Conservation (phyloP, 306 rosid genomes). For the Trichosanthes cucumerina region DNA sequence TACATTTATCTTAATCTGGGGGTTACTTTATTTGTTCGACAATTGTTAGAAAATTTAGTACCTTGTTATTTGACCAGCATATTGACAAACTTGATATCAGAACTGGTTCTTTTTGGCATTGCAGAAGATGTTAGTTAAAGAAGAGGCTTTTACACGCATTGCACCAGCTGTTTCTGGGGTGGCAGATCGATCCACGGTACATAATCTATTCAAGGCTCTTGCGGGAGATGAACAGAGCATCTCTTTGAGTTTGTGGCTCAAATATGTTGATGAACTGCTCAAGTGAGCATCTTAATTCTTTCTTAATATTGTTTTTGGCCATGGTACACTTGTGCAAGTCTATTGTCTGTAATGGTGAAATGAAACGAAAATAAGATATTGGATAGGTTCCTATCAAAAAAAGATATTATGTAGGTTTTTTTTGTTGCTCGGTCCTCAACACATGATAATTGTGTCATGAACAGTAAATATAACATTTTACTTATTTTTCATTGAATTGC, state of each 20-base stretch:
- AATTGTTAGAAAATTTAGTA: neutral
- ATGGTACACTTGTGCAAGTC: neutral
- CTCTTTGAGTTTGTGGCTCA: constrained; percentile 66
- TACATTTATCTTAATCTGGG: neutral
- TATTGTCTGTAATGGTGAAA: neutral
- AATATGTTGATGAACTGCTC: constrained; percentile 69
- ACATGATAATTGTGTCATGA: neutral
- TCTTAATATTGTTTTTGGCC: neutral
- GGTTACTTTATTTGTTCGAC: neutral
- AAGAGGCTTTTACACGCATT: constrained; percentile 77
- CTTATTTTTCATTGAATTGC: neutral
- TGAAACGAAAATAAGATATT: neutral
- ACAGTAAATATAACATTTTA: neutral
- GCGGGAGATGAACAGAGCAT: constrained; percentile 68
- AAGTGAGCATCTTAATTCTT: constrained; percentile 42
- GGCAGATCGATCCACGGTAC: constrained; percentile 67
- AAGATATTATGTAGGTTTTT: neutral
- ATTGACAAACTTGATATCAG: neutral
- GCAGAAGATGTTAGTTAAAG: constrained; percentile 64
- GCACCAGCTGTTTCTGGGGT: constrained; percentile 85
- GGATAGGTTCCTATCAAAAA: neutral
- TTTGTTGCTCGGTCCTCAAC: neutral
- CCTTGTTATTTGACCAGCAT: constrained; percentile 7
- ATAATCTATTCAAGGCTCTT: constrained; percentile 76
- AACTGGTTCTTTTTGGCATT: constrained; percentile 17